These are phyloP conservation scores for Trichoderma atroviride DNA, from an alignment of 2,329 filamentous ascomycete species.

Conservation along the genomic window DNA sequence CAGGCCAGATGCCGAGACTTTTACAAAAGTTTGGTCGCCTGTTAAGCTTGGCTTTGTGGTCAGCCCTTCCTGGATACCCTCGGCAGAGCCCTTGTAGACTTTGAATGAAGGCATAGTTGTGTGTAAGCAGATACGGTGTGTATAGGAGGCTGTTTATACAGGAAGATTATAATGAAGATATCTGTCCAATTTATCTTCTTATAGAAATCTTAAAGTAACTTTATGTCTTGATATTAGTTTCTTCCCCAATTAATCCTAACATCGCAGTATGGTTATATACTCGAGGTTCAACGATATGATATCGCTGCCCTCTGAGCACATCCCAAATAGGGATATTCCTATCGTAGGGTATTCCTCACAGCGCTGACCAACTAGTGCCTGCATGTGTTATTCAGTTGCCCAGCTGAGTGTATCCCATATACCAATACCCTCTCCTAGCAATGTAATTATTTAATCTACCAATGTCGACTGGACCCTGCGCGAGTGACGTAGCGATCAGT, in stretches of 20 bases:
- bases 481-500: neutral
- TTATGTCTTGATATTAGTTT: neutral
- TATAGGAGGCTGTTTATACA: neutral
- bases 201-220: neutral
- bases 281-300: neutral
- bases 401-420: neutral
- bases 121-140: no score
- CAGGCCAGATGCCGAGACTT: constrained; percentile 33
- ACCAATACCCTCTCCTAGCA: neutral
- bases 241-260: neutral
- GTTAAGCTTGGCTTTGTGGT: constrained; percentile 32
- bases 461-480: no score
- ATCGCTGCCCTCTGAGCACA: neutral
- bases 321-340: neutral
- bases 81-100: constrained; percentile 33
- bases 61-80: constrained; percentile 29
- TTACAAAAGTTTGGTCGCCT: constrained; percentile 32
- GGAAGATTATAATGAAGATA: neutral
- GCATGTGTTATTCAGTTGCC: neutral
- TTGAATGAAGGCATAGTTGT: constrained; percentile 33
- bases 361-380: neutral
- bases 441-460: neutral
- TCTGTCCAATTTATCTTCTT: neutral
- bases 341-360: neutral
- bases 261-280: neutral